phyloP scores from a whole-genome alignment of 192 early-diverging fungal genomes.

The Entomortierella beljakovae region DNA sequence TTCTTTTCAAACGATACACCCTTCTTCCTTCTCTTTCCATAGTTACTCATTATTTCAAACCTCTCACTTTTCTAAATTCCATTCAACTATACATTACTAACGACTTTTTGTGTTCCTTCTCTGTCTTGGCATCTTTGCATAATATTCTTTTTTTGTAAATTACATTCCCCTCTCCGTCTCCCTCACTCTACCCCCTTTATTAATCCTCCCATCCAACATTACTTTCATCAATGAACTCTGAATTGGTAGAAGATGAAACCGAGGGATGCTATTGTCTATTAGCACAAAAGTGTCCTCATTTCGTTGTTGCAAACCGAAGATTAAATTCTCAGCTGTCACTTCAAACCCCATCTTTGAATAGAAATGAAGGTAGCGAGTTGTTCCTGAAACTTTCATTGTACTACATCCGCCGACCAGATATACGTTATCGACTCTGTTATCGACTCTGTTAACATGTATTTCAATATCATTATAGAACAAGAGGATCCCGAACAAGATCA shows the following conservation, averaged over 20 bases:
- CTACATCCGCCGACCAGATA: background rate
- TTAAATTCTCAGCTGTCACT: background rate
- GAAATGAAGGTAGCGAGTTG: conserved; percentile 1
- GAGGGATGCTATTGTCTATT: conserved; percentile 48
- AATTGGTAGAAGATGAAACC: background rate
- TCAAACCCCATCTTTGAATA: background rate
- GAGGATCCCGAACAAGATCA: conserved; percentile 15
- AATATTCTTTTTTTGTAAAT: background rate
- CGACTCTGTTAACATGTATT: background rate
- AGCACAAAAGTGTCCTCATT: conserved; percentile 31
- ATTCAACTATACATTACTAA: too few relatives aligned
- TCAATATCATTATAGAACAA: background rate
- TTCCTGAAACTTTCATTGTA: background rate
- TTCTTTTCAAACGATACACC: too few relatives aligned
- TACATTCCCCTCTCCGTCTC: background rate
- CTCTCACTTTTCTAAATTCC: too few relatives aligned
- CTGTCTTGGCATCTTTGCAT: background rate
- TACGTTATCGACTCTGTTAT: background rate
- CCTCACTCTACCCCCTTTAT: background rate
- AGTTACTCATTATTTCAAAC: too few relatives aligned
- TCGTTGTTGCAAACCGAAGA: conserved; percentile 14
- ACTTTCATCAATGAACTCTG: background rate
- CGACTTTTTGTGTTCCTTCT: too few relatives aligned
- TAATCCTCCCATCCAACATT: background rate
- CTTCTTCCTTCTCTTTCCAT: too few relatives aligned